Conservation (phyloP, 345 rosid species). For the Populus alba region DNA sequence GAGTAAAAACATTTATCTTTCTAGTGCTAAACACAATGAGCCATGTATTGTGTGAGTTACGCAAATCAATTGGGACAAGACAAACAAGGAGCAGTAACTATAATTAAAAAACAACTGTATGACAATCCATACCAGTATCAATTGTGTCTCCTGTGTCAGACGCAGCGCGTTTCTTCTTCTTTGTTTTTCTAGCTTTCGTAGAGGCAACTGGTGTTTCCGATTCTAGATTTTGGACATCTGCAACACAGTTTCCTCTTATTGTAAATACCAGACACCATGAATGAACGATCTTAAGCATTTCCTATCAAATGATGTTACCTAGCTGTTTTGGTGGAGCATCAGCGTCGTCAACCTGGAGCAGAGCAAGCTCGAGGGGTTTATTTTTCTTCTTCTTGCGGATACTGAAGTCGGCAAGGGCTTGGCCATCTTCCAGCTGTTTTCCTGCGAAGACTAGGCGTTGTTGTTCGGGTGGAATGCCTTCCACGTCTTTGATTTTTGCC, state of each 20-base stretch:
- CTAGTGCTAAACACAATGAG: neutral
- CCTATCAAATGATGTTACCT: neutral
- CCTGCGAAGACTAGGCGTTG: neutral
- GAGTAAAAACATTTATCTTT: neutral
- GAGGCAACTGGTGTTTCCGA: conserved; percentile 19
- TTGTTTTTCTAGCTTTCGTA: conserved; percentile 22
- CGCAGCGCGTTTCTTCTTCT: conserved; percentile 44
- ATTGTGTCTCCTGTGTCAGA: conserved; percentile 20
- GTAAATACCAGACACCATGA: neutral
- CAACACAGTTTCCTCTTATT: neutral
- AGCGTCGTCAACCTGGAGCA: neutral
- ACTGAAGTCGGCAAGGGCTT: neutral
- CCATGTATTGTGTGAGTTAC: neutral
- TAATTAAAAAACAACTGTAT: neutral
- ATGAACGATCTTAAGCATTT: neutral
- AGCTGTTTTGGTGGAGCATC: neutral
- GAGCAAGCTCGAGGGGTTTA: neutral
- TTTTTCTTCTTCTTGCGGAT: neutral
- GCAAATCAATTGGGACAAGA: neutral
- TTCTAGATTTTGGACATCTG: conserved; percentile 17
- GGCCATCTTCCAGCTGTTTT: neutral
- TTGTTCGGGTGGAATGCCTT: neutral
- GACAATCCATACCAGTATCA: conserved; percentile 26
- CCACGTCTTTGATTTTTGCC: neutral
- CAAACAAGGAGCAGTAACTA: neutral